Percentiles rank a stretch among this genome's conserved stretches.
Conservation (phyloP, 192 early-diverging fungal species). For the Obelidium mucronatum region DNA sequence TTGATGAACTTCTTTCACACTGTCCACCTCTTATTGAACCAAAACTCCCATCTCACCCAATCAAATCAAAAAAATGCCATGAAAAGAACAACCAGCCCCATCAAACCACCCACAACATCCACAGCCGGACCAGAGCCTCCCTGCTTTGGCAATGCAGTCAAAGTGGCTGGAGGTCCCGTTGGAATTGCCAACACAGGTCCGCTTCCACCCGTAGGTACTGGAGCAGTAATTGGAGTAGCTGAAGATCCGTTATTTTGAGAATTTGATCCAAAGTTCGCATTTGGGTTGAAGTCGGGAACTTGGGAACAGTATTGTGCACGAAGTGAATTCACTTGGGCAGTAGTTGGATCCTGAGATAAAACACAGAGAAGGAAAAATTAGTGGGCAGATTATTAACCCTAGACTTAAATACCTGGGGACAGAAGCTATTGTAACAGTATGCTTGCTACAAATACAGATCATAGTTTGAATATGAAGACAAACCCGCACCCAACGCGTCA, state of each 20-base stretch:
- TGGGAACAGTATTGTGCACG: not conserved
- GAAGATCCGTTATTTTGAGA: not conserved
- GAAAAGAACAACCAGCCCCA: not conserved
- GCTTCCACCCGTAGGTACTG: not conserved
- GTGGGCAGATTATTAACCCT: not conserved
- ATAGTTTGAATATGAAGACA: too few species aligned
- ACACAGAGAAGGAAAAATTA: not conserved
- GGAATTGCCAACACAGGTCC: not conserved
- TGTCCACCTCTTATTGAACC: too few species aligned
- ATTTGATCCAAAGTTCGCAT: not conserved
- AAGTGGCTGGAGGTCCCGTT: not conserved
- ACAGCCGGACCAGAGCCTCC: not conserved
- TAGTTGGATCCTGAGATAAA: not conserved
- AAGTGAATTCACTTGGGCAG: not conserved
- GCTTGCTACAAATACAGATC: too few species aligned
- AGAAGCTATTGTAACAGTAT: not conserved
- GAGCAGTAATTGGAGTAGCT: not conserved
- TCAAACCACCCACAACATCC: not conserved
- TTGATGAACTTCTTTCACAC: too few species aligned
- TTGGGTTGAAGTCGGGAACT: not conserved
- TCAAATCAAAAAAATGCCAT: not conserved
- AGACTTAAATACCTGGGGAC: not conserved
- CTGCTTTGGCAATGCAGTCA: not conserved
- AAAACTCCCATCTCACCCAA: not conserved
- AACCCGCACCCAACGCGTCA: too few species aligned